Conservation (phyloP, 164 flowering plant species). For the Brasenia schreberi region DNA sequence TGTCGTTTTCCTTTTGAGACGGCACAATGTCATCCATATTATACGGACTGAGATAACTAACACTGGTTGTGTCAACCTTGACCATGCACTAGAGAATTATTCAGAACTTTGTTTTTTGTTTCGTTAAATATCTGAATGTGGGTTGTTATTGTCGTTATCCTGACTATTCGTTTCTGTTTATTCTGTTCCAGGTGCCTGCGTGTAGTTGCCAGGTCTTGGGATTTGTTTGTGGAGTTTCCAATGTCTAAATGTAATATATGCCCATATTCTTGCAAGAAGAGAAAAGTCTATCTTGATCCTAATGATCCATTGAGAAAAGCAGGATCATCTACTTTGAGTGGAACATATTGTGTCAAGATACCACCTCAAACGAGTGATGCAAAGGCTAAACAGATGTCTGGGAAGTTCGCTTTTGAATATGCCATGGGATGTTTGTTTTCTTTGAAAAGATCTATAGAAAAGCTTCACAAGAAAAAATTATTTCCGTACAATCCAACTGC, state of each 20-base stretch:
- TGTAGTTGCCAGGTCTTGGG: conserved; percentile 39
- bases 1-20: no score
- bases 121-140: no score
- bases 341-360: conserved; percentile 3
- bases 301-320: conserved; percentile 8
- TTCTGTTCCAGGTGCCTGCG: conserved; percentile 53
- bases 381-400: conserved; percentile 4
- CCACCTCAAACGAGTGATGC: conserved; percentile 5
- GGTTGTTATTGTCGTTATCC: no score
- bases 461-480: conserved; percentile 49
- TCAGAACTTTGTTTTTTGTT: no score
- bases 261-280: conserved; percentile 30
- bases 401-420: conserved; percentile 18
- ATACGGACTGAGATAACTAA: no score
- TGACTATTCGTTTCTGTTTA: not conserved
- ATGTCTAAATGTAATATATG: conserved; percentile 4
- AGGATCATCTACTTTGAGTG: conserved; percentile 4
- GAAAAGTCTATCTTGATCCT: conserved; percentile 18
- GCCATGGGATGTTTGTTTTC: conserved; percentile 61
- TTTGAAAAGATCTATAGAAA: conserved; percentile 41
- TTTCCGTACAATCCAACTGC: conserved; percentile 87
- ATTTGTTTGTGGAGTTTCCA: conserved; percentile 33
- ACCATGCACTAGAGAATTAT: no score
- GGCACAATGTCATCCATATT: no score
- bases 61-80: no score